These are phyloP conservation scores for Amanita jacksonii DNA, from an alignment of 768 basidiomycete genomes.

Conservation along the genomic window DNA sequence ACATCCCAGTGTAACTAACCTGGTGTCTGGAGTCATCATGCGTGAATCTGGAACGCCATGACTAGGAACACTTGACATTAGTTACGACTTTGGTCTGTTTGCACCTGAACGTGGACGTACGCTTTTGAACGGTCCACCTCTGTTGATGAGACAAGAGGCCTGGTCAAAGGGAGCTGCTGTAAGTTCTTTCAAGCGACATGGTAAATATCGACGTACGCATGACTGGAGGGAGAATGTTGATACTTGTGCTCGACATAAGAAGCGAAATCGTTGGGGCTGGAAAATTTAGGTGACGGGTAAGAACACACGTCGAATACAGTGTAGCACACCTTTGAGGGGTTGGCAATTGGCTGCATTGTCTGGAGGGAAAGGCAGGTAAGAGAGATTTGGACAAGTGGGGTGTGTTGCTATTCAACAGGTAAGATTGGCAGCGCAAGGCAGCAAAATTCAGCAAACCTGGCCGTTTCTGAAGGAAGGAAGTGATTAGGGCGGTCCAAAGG, in stretches of 20 bases:
- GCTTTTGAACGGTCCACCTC: background rate
- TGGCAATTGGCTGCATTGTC: slow-evolving; percentile 24
- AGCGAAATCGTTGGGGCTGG: slow-evolving; percentile 8
- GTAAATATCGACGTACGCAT: slow-evolving; percentile 6
- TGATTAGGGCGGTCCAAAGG: background rate
- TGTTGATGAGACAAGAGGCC: background rate
- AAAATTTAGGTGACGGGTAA: slow-evolving; percentile 5
- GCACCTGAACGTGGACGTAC: background rate
- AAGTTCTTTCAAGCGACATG: background rate
- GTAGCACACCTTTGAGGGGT: slow-evolving; percentile 25
- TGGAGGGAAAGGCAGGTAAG: slow-evolving; percentile 16
- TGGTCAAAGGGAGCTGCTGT: background rate
- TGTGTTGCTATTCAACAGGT: slow-evolving; percentile 10
- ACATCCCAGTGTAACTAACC: too few relatives aligned
- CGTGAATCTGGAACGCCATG: background rate
- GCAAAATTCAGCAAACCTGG: slow-evolving; percentile 11
- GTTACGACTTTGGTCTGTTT: background rate
- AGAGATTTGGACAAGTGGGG: slow-evolving; percentile 11
- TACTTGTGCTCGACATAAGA: background rate
- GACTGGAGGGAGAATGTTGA: slow-evolving; percentile 8
- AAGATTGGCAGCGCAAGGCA: background rate
- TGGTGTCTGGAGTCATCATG: slow-evolving; percentile 7
- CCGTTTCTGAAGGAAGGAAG: slow-evolving; percentile 6
- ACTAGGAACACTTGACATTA: background rate
- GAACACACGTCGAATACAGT: slow-evolving; percentile 1